Evolutionary conservation across 176 grass and related monocot genomes (phyloP), one percentile per base, ranked within the genome.

Genomic region (Poa annua): DNA sequence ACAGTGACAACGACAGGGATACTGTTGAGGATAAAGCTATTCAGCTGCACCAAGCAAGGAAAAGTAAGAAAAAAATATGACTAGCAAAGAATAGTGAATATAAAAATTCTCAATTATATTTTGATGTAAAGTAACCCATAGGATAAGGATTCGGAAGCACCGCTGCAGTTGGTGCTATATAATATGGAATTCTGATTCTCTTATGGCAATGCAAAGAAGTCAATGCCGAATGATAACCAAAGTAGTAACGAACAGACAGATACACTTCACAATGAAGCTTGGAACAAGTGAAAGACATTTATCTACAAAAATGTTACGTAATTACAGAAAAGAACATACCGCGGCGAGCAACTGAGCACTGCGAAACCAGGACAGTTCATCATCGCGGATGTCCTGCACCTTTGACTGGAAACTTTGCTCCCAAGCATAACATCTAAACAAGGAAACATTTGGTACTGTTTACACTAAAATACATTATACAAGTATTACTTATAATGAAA

Each of bases 381-480:
- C 96, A 86, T 96, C 88, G 4, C 96, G 96, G 66, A 99, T 89
- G 68, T 71, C 89, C 82, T 96, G 96, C 24, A 94, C 96, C 69
- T 99, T 99, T 56, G 89, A 99, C 64, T 99, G 93, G 84, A 99
- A 99, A 83, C 96, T 99, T 76, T 99, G 87, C 77, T 99, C 96
- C 96, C 96, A 99, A 85, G 96, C 91, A 81, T 99, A 99, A 80
- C 93, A 99, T 84, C 96, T 99, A 83, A 59, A 21, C 53, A 85
- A 81, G 16, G 17, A 75, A 76, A 49, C 36, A 29, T 41, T 77
- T 19, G 41, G 42, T 10, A 76, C 42, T 11, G 22, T 49, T 79
- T 69, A 75, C 44, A 78, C 16, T 36, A 69, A 86, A 60, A 70
- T 22, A 47, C 33, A 66, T 34, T 17, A 41, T 47, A 36, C 17